Evolutionary conservation across 1,284 basidiomycete genomes (phyloP), one percentile per base, ranked within the genome.

Genomic region (Cutaneotrichosporon mucoides): DNA sequence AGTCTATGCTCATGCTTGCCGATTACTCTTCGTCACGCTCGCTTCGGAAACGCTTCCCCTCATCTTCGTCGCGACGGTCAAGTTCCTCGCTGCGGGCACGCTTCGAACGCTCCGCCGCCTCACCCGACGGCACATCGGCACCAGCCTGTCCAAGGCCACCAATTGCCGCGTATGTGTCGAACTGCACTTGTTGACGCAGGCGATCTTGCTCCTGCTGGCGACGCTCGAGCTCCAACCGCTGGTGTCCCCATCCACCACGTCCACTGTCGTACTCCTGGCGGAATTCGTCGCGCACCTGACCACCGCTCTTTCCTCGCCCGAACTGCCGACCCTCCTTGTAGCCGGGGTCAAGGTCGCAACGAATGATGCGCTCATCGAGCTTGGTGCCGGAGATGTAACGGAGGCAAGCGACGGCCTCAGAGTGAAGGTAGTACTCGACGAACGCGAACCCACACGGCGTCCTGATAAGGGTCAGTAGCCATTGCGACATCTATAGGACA

Each of bases 371-470:
- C 78, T 99, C 96, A 78, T 99, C 96, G n/a, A 99, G 85, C 80
- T 99, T 99, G 38, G 95, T 96, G 12, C 95, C 95, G 53, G 89
- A 92, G 63, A 99, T 87, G 77, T 97, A 95, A 49, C 90, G 87
- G 84, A 99, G 86, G 66, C 89, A 89, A 47, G 92, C 90, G 35
- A 97, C 83, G 13, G 96, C 96, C 77, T 99, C 95, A 6, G 87
- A 83, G 72, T 98, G 93, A 8, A 91, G 92, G 78, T 98, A 99
- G 78, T 92, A 99, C 76, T 99, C 96, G 60, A 99, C 96, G 72
- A 99, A 99, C 69, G 95, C 97, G 78, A 99, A 99, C 1, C 96
- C 96, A 74, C 96, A 99, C 0, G 96, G 96, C 51, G 96, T 99
- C 70, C 92, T 95, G 71, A 5, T 15, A 48, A 66, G 56, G 62